Base-by-base conservation (phyloP, 2,329 filamentous ascomycete species). In the Pestalotiopsis sp. region DNA sequence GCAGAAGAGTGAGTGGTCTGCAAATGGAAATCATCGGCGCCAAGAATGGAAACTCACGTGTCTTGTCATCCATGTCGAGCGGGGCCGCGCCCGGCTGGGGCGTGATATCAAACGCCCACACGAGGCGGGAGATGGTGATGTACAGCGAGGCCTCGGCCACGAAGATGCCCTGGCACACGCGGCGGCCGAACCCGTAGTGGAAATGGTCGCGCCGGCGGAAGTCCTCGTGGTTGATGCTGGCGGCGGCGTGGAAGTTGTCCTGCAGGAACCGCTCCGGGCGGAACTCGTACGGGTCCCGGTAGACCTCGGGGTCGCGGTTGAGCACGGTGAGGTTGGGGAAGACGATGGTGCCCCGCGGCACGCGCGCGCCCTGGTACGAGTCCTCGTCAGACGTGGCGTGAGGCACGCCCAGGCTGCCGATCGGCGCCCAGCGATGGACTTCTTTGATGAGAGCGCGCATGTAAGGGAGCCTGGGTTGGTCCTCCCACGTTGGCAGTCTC, bases 381-480 rank as follows among this genome's bases (percentile, higher is more conserved):
- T 61, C 57, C 17, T 67, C 65, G 27, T 41, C 41, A n/a, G 38
- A 23, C n/a, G 41, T 31, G 9, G 56, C 31, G 39, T 67, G 65
- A 17, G 20, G 25, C n/a, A 67, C 27, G 23, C 56, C 65, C 14
- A 59, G 14, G 14, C 20, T 27, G 11, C 14, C 31, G 17, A 66
- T 36, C 17, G 56, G 31, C 12, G 52, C 20, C 56, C 58, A 67
- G 12, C 65, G 56, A 38, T 61, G 25, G 12, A 31, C 57, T 31
- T 67, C 65, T 45, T 61, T 60, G 38, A 67, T 62, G 11, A 67
- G 39, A 17, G 65, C 56, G 11, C 56, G 56, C 9, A 67, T 38
- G 38, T 60, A 61, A 12, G 65, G 65, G 20, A 67, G 56, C n/a
- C 45, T 36, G 9, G 56, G 13, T 20, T 45, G 9, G 49, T 67